Conservation (phyloP, 2,329 filamentous ascomycete genomes). For the Ophiosphaerella herpotricha region DNA sequence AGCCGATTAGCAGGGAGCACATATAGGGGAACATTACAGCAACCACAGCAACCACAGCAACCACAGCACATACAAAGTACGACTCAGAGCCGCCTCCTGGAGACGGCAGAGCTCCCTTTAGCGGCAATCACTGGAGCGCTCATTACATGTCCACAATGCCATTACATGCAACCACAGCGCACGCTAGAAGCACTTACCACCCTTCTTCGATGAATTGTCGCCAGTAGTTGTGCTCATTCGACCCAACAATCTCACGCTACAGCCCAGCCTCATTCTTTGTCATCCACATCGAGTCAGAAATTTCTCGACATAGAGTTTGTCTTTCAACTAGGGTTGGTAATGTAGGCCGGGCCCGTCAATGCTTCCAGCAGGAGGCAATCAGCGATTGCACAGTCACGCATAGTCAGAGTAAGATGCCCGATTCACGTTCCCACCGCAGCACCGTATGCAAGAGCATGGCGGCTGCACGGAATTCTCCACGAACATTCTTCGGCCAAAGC, state of each 20-base stretch:
- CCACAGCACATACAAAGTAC: too few relatives aligned
- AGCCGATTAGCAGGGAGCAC: background rate
- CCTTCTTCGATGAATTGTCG: constrained; percentile 15
- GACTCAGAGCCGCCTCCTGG: background rate
- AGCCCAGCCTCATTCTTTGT: constrained; percentile 10
- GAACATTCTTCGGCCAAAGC: background rate
- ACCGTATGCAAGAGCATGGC: background rate
- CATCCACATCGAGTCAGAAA: constrained; percentile 19
- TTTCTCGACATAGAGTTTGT: constrained; percentile 16
- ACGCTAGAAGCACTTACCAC: constrained; percentile 23
- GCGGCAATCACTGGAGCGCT: constrained; percentile 3
- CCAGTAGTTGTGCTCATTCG: background rate
- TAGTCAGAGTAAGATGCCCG: background rate
- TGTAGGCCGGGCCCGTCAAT: background rate
- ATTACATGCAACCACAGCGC: constrained; percentile 17
- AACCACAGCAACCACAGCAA: too few relatives aligned
- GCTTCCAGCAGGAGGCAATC: background rate
- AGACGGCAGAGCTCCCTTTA: constrained; percentile 10
- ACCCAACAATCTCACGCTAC: constrained; percentile 7
- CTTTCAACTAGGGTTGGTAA: constrained; percentile 10
- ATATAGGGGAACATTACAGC: background rate
- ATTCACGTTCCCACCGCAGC: background rate
- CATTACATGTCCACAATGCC: background rate
- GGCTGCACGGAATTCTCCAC: constrained; percentile 1
- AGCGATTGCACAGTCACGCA: background rate